Base-by-base conservation (phyloP, 306 rosid genomes). In the Oemleria cerasiformis region DNA sequence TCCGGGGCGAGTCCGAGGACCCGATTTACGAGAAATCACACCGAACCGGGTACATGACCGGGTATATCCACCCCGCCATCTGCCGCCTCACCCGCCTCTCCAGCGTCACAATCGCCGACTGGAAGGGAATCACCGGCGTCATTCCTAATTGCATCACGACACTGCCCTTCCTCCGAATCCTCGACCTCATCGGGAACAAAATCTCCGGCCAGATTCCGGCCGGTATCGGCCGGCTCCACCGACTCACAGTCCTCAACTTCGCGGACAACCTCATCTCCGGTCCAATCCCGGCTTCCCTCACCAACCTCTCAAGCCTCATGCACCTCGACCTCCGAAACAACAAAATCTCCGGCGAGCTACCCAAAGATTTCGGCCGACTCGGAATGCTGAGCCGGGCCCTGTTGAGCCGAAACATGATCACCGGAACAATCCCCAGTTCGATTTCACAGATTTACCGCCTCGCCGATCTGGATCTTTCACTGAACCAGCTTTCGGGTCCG, bases 71-170 rank as follows among this genome's bases (percentile, higher is more conserved):
- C 0, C 93, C 92, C 7, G 75, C 83, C 12, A 85, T 95, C 67
- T 95, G 99, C 64, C 77, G 71, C 17, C 92, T 95, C 13, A 57
- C 78, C 4, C 84, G 96, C 4, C 97, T 95, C 76, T 88, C 96
- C 48, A 73, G 92, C 78, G 9, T 91, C 73, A 89, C 83, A 23
- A 78, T 95, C 54, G 88, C 99, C 41, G 99, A 95, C 47, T 95
- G 99, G 99, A 89, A 91, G 76, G 96, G 96, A 1, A 91, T 95
- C 69, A 43, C 99, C 72, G 99, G 99, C 44, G 87, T 76, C 74
- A 95, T 95, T n/a, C 99, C 99, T 0, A 63, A 67, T 10, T 95
- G 99, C 65, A 77, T 95, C 47, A 61, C 96, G 8, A 34, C 76
- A 2, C 56, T 95, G 2, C 91, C 96, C 0, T 95, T 85, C 81